phyloP scores from a whole-genome alignment of 345 rosid genomes.

The Gossypium raimondii region DNA sequence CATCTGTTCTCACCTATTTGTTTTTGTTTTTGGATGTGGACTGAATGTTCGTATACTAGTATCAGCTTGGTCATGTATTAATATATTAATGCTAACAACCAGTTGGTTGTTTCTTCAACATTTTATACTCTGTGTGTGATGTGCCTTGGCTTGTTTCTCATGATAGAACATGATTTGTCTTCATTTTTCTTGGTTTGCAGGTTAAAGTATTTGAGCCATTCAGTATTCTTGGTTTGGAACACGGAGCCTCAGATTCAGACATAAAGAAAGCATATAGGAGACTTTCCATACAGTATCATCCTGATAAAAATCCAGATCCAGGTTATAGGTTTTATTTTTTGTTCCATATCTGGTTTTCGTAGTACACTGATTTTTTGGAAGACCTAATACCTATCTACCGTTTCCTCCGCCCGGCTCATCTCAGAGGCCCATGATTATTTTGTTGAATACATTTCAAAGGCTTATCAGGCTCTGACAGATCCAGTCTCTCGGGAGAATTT shows the following conservation, averaged over 20 bases:
- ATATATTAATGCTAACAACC: not conserved
- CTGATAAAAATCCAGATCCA: slow-evolving; percentile 99
- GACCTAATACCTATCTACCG: not conserved
- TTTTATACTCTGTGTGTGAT: not conserved
- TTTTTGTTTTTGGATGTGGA: not conserved
- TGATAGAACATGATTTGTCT: not conserved
- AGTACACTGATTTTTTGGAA: not conserved
- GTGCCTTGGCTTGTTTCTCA: not conserved
- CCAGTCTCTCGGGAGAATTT: slow-evolving; percentile 93
- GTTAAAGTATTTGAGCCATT: slow-evolving; percentile 88
- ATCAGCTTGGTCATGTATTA: slow-evolving; percentile 8
- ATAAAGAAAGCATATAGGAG: slow-evolving; percentile 91
- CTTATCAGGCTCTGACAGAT: slow-evolving; percentile 95
- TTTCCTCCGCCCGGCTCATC: not conserved
- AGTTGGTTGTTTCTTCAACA: not conserved
- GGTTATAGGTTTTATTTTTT: slow-evolving; percentile 47
- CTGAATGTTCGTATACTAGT: not conserved
- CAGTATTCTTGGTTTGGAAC: slow-evolving; percentile 70
- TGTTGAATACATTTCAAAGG: slow-evolving; percentile 91
- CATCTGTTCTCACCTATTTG: not conserved
- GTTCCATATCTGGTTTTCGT: not conserved
- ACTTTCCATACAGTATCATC: slow-evolving; percentile 91
- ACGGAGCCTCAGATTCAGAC: slow-evolving; percentile 80
- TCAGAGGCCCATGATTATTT: slow-evolving; percentile 83
- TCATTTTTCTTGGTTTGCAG: slow-evolving; percentile 35